A percentile compares a stretch with the other conserved stretches of the same genome.
Conservation (phyloP, 257 asterid genomes). For the Asclepias syriaca region DNA sequence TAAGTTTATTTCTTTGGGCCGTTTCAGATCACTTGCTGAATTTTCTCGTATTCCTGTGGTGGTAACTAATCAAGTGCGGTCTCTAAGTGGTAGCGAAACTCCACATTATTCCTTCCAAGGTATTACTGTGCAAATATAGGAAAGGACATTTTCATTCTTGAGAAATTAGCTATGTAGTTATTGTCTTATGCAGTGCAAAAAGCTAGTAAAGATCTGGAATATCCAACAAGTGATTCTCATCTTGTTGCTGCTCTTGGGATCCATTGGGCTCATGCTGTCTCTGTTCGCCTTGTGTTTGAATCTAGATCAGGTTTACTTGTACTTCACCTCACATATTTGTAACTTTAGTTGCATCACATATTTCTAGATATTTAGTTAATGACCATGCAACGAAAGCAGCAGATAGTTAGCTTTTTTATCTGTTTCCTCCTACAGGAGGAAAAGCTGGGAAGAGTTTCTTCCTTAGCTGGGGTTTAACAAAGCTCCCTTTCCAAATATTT, state of each 20-base stretch:
- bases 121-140: conserved; percentile 15
- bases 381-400: not conserved
- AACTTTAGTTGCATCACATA: conserved; percentile 9
- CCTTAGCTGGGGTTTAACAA: not conserved
- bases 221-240: conserved; percentile 49
- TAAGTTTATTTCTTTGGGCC: conserved; percentile 14
- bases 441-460: not conserved
- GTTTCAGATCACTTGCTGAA: conserved; percentile 72
- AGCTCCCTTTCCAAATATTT: not conserved
- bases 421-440: not conserved
- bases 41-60: conserved; percentile 75
- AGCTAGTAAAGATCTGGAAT: conserved; percentile 28
- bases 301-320: conserved; percentile 59
- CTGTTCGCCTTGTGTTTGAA: conserved; percentile 73
- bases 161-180: not conserved
- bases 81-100: conserved; percentile 53
- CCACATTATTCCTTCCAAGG: conserved; percentile 71
- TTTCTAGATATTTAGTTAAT: not conserved
- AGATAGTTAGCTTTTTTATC: not conserved
- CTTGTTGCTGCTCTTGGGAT: conserved; percentile 90
- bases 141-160: not conserved
- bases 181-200: conserved; percentile 41
- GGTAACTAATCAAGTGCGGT: conserved; percentile 87
- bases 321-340: conserved; percentile 11
- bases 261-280: conserved; percentile 92